phyloP scores from a whole-genome alignment of 2,329 filamentous ascomycete species.

The Bipolaris gigantea region DNA sequence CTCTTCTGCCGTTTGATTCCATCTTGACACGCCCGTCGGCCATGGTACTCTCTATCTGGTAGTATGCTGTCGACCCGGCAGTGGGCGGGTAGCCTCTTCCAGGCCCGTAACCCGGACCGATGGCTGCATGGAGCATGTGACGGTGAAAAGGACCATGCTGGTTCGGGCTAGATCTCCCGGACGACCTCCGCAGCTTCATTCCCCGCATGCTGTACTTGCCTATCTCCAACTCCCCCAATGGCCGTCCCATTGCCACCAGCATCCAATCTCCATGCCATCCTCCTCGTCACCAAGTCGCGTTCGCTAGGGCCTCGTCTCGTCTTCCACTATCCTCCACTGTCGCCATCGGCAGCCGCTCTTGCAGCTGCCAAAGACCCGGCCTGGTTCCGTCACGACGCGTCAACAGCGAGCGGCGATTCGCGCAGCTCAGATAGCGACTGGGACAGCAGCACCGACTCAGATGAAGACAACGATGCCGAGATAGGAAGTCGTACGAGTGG shows the following conservation, averaged over 20 bases:
- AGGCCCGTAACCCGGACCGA: too few relatives aligned
- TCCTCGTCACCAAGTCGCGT: slow-evolving; percentile 46
- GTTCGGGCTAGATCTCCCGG: slow-evolving; percentile 25
- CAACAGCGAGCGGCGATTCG: slow-evolving; percentile 41
- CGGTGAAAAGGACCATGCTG: not conserved
- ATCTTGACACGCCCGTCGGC: too few relatives aligned
- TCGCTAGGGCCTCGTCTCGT: slow-evolving; percentile 46
- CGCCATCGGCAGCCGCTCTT: slow-evolving; percentile 40
- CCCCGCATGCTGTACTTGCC: slow-evolving; percentile 7
- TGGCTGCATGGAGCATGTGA: too few relatives aligned
- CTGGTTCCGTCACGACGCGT: slow-evolving; percentile 44
- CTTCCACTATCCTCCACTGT: slow-evolving; percentile 48
- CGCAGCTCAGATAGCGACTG: slow-evolving; percentile 42
- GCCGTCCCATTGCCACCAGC: slow-evolving; percentile 38
- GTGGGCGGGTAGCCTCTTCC: too few relatives aligned
- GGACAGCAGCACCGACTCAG: slow-evolving; percentile 42
- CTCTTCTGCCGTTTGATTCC: too few relatives aligned
- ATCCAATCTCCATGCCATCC: slow-evolving; percentile 45
- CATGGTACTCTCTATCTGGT: too few relatives aligned
- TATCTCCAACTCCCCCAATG: slow-evolving; percentile 21
- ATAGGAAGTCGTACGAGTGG: slow-evolving; percentile 40
- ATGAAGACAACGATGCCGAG: slow-evolving; percentile 41
- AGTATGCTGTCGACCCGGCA: too few relatives aligned
- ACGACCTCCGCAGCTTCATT: slow-evolving; percentile 8
- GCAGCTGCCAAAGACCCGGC: slow-evolving; percentile 37